Evolutionary conservation across 768 basidiomycete genomes (phyloP), one percentile per base, ranked within the genome.

Genomic region (Rhizopogon sp.): DNA sequence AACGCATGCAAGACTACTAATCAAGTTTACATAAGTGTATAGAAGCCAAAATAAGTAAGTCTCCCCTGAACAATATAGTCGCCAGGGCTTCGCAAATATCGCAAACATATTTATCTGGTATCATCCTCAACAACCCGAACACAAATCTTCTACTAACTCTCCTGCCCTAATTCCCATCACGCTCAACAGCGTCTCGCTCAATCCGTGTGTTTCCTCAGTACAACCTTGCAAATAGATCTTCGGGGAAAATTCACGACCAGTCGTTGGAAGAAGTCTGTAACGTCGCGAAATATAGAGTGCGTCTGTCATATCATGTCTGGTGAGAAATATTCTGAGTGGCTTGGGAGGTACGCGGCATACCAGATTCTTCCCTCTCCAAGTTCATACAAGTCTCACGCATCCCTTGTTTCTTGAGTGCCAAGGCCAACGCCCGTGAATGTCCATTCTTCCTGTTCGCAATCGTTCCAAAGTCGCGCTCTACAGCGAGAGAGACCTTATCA

Each of bases 181-280:
- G 55, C 78, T 81, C 55, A 81, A 60, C 17, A 83, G 61, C 10
- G 79, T 79, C 56, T 82, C 73, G 43, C 68, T 69, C 49, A 74
- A 60, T 3, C 73, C 73, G 47, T 74, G 73, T 9, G 72, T 72
- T 47, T 67, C 64, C 57, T 74, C 72, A 33, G 66, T 66, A 51
- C 68, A 61, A 11, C 73, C 73, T 58, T 74, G 73, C 39, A 74
- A 55, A 58, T 72, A 74, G 8, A 74, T 62, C 9, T 66, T 71
- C 3, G 28, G 45, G 22, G 31, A 39, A 20, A 25, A 43, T 45
- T 2, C 16, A 57, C 56, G 28, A 61, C 57, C 25, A 13, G 41
- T 20, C 14, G 37, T 35, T 16, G 29, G 77, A 22, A 77, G 60
- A 39, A 79, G 71, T 28, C 68, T 72, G 59, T 79, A 79, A 45